Percentiles rank a stretch among this genome's conserved stretches.
phyloP scores from a whole-genome alignment of 2,329 filamentous ascomycete species.

The Talaromyces sp. region DNA sequence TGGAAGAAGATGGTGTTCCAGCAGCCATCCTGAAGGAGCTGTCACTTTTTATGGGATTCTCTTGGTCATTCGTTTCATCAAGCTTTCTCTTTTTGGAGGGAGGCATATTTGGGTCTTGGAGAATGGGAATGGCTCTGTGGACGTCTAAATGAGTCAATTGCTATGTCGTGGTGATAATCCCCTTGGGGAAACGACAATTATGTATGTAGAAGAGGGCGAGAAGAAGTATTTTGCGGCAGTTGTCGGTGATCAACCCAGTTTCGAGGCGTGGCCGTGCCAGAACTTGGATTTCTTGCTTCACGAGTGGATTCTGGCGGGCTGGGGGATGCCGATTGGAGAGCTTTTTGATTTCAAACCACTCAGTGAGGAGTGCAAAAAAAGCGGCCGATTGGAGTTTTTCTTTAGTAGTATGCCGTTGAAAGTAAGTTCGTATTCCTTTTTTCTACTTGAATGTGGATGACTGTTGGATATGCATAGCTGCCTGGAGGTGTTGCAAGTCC shows the following conservation, averaged over 20 bases:
- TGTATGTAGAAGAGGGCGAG: background rate
- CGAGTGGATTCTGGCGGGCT: slow-evolving; percentile 38
- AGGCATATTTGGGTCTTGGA: background rate
- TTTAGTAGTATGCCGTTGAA: slow-evolving; percentile 45
- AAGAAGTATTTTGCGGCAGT: slow-evolving; percentile 46
- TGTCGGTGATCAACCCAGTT: slow-evolving; percentile 50
- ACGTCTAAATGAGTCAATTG: no score
- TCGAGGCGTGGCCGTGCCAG: slow-evolving; percentile 44
- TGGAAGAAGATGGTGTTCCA: no score
- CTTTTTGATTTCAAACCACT: slow-evolving; percentile 41
- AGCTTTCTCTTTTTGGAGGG: background rate
- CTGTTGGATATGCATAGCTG: background rate
- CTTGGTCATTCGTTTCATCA: no score
- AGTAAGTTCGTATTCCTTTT: slow-evolving; percentile 15
- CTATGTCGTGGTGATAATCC: background rate
- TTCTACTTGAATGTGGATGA: no score
- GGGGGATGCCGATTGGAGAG: slow-evolving; percentile 44
- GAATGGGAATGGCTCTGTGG: background rate
- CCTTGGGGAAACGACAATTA: background rate
- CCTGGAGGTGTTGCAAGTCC: background rate
- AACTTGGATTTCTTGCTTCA: slow-evolving; percentile 19
- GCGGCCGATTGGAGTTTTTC: slow-evolving; percentile 42
- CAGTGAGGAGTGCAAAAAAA: slow-evolving; percentile 29
- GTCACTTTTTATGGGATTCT: no score
- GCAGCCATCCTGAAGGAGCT: no score